Evolutionary conservation across 306 rosid genomes (phyloP), one percentile per base, ranked within the genome.

Genomic region (Inga leiocalycina): DNA sequence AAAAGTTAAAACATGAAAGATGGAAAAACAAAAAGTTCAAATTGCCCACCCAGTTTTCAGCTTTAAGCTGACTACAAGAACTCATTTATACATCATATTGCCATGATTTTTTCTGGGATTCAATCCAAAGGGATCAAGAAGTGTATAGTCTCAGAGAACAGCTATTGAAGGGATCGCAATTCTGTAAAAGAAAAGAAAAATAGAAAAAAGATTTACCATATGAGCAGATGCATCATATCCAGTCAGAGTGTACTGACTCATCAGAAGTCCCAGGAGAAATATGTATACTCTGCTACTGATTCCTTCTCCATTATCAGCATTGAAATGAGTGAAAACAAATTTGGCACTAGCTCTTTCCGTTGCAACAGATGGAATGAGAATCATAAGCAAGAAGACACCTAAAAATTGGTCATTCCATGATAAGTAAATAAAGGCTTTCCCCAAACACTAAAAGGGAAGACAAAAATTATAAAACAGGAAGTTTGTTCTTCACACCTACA

Each of bases 181-280:
- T 34, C 49, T 19, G 32, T 77, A 49, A 73, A 72, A 82, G n/a
- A 49, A 68, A 73, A 51, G 14, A 72, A 76, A 67, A 57, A 17
- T 34, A 70, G 35, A 48, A 11, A 59, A 24, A 77, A 49, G 74
- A 83, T 89, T 80, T 84, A 89, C 99, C 99, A 96, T 93, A 88
- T 96, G 97, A 87, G 99, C 98, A 57, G 99, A 96, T 61, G 99
- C 97, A 88, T 96, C 99, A 81, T 86, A 96, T 16, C 99, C 99
- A 19, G 91, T 89, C 37, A 96, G 82, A 81, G 99, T 96, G 84
- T 91, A 96, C 80, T 96, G 98, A 86, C 98, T 92, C 98, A 96
- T 93, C 16, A 93, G 87, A 80, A 93, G 97, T 79, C 98, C 99
- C 89, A 93, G 70, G 79, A 96, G 85, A 88, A 96, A 96, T 81